These are phyloP conservation scores for Candida loeiensis DNA, from an alignment of 805 yeast species.

Conservation along the genomic window DNA sequence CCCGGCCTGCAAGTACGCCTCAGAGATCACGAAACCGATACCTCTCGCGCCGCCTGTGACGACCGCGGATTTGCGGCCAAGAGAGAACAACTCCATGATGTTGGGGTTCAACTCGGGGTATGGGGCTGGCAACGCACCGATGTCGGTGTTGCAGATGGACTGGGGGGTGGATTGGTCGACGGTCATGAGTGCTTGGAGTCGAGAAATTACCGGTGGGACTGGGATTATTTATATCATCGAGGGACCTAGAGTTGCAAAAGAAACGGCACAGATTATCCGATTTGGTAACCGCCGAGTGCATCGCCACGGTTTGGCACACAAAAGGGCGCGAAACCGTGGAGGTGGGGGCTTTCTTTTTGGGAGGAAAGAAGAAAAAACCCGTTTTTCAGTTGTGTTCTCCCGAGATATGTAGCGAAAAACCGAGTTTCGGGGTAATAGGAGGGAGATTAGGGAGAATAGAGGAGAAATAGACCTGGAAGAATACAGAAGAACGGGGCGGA, in stretches of 20 bases:
- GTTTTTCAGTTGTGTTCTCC: neutral
- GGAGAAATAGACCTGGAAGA: neutral
- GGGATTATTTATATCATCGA: conserved; percentile 3
- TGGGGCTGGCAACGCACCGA: conserved; percentile 38
- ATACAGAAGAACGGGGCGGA: neutral
- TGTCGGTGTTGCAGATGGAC: conserved; percentile 31
- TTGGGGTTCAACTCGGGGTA: conserved; percentile 27
- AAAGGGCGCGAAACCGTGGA: neutral
- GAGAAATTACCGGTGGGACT: neutral
- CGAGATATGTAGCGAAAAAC: no score
- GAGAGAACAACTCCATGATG: conserved; percentile 28
- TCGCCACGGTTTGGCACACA: neutral
- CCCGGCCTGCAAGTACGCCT: conserved; percentile 39
- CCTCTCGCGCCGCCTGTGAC: conserved; percentile 40
- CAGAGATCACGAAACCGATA: conserved; percentile 34
- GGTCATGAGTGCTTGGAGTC: conserved; percentile 21
- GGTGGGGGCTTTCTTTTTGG: neutral
- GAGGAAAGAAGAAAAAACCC: neutral
- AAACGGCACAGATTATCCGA: conserved; percentile 11
- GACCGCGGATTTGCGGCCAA: conserved; percentile 31
- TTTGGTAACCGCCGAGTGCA: neutral
- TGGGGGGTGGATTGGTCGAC: conserved; percentile 16
- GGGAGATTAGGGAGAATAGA: neutral
- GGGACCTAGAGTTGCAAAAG: conserved; percentile 6
- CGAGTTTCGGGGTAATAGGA: no score